A percentile compares a stretch with the other conserved stretches of the same genome.
These are phyloP conservation scores for Pugionium dolabratum DNA, from an alignment of 345 rosid species.

Conservation along the genomic window DNA sequence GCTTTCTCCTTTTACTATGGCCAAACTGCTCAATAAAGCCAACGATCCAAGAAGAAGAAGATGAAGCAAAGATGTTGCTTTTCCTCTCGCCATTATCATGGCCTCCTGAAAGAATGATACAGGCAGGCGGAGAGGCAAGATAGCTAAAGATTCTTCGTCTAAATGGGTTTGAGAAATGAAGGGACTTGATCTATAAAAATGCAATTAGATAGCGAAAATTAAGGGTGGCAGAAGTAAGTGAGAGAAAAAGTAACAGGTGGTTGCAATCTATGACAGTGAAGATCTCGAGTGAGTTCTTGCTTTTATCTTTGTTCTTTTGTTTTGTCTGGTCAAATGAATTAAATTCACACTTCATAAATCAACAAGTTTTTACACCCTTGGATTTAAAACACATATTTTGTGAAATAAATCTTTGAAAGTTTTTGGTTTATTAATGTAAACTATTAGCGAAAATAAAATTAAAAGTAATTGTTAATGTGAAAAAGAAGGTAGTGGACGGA, in stretches of 20 bases:
- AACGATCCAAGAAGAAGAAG: conserved; percentile 44
- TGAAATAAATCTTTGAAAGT: neutral
- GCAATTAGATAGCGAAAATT: conserved; percentile 26
- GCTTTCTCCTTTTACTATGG: conserved; percentile 63
- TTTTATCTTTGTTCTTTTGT: neutral
- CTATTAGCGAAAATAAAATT: neutral
- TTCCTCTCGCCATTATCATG: conserved; percentile 38
- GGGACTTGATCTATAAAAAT: conserved; percentile 18
- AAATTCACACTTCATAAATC: conserved; percentile 18
- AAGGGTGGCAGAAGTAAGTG: conserved; percentile 30
- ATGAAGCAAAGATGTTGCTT: conserved; percentile 23
- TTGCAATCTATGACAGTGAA: conserved; percentile 37
- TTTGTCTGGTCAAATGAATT: conserved; percentile 24
- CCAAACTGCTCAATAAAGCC: conserved; percentile 49
- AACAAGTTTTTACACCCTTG: conserved; percentile 20
- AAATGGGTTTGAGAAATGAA: neutral
- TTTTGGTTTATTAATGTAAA: conserved; percentile 6
- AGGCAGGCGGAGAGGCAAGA: neutral
- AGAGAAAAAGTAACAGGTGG: conserved; percentile 33
- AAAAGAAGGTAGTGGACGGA: neutral
- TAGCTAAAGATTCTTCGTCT: neutral
- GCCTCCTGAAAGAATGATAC: conserved; percentile 24
- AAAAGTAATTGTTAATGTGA: neutral
- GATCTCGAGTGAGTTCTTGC: conserved; percentile 23
- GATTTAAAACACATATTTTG: neutral